Evolutionary conservation across 495 filamentous ascomycete genomes (phyloP).

Genomic region (Penicillium arizonense): DNA sequence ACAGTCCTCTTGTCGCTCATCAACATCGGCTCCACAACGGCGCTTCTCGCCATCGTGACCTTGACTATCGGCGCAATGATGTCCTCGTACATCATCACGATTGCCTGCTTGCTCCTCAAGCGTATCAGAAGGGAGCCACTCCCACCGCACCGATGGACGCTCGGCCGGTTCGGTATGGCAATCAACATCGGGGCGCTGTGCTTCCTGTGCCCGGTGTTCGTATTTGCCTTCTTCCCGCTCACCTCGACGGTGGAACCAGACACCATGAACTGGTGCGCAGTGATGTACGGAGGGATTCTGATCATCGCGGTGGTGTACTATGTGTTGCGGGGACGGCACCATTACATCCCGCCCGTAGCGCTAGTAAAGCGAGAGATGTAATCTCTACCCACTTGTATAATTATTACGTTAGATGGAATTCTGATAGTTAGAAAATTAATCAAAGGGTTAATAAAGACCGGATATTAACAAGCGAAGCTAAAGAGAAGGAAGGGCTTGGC

Average conservation of each 20-base stretch:
- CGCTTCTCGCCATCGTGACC: constrained; percentile 55
- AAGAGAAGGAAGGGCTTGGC: too few species aligned
- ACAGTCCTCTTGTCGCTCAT: constrained; percentile 53
- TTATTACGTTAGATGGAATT: too few species aligned
- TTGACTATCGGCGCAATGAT: constrained; percentile 41
- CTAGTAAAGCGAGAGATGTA: constrained; percentile 8
- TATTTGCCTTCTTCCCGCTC: constrained; percentile 41
- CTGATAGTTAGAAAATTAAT: too few species aligned
- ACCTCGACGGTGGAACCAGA: constrained; percentile 21
- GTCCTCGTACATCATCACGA: constrained; percentile 42
- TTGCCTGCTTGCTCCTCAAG: constrained; percentile 37
- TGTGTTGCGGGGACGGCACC: constrained; percentile 8
- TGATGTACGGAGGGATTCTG: constrained; percentile 35
- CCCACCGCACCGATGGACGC: too few species aligned
- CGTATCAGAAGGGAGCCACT: constrained; percentile 10
- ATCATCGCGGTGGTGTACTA: constrained; percentile 28
- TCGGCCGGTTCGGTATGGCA: too few species aligned
- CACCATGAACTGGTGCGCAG: constrained; percentile 43
- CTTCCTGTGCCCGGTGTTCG: constrained; percentile 18
- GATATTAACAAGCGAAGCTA: too few species aligned
- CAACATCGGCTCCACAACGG: constrained; percentile 56
- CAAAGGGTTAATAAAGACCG: too few species aligned
- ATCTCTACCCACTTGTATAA: too few species aligned
- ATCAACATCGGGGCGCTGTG: too few species aligned
- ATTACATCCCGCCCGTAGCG: constrained; percentile 18